phyloP scores from a whole-genome alignment of 176 grass and related monocot genomes.

The Ensete ventricosum region DNA sequence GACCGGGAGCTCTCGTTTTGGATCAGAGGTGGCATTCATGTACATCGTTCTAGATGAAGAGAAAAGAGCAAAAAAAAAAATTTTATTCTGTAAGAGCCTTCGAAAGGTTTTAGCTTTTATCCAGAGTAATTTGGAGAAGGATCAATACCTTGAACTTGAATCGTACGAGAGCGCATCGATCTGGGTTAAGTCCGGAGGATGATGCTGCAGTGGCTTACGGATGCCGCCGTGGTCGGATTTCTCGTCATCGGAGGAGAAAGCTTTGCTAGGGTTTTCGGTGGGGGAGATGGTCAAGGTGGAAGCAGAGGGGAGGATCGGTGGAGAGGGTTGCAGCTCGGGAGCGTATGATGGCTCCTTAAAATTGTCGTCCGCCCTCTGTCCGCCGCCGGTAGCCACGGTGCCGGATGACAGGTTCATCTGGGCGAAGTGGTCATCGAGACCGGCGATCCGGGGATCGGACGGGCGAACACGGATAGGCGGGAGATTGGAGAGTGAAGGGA shows the following conservation, averaged over 20 bases:
- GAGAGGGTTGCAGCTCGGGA: conserved; percentile 6
- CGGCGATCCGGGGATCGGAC: conserved; percentile 24
- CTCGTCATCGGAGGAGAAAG: conserved; percentile 58
- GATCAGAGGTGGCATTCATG: conserved; percentile 6
- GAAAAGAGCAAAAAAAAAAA: background rate
- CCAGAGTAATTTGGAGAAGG: background rate
- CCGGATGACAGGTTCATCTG: conserved; percentile 51
- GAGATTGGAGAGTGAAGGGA: conserved; percentile 82
- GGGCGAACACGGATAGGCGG: conserved; percentile 75
- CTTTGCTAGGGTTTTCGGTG: conserved; percentile 36
- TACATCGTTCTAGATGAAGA: conserved; percentile 1
- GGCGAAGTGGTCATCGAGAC: conserved; percentile 65
- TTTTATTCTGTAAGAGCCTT: background rate
- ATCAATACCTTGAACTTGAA: conserved; percentile 44
- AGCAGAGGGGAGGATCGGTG: conserved; percentile 31
- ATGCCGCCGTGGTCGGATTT: conserved; percentile 66
- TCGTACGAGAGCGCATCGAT: conserved; percentile 29
- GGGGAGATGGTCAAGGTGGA: conserved; percentile 36
- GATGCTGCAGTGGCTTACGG: conserved; percentile 22
- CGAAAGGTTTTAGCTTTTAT: background rate
- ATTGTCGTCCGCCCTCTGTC: conserved; percentile 17
- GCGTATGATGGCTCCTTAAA: conserved; percentile 17
- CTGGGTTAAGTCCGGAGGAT: conserved; percentile 13
- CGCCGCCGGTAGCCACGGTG: background rate
- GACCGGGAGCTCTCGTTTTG: conserved; percentile 3